Evolutionary conservation across 1,284 basidiomycete genomes (phyloP).

Genomic region (Microstroma glucosiphilum): DNA sequence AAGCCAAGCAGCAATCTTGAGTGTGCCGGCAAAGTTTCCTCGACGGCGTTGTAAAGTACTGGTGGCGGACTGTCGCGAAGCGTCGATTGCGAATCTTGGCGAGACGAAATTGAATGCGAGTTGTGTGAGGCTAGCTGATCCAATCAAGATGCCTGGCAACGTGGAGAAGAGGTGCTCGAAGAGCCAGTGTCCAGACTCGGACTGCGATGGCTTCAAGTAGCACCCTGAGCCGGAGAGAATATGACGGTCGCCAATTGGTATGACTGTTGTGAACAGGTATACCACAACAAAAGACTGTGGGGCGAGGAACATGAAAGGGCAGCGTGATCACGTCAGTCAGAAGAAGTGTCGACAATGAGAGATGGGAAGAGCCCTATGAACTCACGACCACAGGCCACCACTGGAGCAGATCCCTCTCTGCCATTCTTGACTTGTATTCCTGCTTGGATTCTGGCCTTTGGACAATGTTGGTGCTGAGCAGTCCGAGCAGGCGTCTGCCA

Average conservation of each 20-base stretch:
- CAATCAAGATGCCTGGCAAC: background rate
- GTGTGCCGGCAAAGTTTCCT: too few relatives aligned
- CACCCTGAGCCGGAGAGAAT: background rate
- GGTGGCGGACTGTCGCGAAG: too few relatives aligned
- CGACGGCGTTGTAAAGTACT: too few relatives aligned
- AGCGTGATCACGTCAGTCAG: too few relatives aligned
- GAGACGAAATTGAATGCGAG: background rate
- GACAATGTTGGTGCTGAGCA: too few relatives aligned
- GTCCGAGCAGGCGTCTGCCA: too few relatives aligned
- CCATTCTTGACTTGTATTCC: too few relatives aligned
- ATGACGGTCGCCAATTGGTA: background rate
- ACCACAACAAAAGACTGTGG: background rate
- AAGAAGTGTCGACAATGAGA: background rate
- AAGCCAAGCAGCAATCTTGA: too few relatives aligned
- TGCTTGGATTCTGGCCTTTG: too few relatives aligned
- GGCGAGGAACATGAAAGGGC: background rate
- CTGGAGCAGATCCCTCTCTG: too few relatives aligned
- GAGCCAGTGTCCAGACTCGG: background rate
- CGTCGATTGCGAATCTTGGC: background rate
- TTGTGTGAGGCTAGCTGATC: background rate
- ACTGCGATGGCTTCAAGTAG: background rate
- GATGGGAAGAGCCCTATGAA: background rate
- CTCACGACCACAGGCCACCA: too few relatives aligned
- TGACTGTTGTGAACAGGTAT: background rate
- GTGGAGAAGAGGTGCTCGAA: background rate